Evolutionary conservation across 129 eudicot genomes (phyloP).

Genomic region (Scalesia atractyloides): DNA sequence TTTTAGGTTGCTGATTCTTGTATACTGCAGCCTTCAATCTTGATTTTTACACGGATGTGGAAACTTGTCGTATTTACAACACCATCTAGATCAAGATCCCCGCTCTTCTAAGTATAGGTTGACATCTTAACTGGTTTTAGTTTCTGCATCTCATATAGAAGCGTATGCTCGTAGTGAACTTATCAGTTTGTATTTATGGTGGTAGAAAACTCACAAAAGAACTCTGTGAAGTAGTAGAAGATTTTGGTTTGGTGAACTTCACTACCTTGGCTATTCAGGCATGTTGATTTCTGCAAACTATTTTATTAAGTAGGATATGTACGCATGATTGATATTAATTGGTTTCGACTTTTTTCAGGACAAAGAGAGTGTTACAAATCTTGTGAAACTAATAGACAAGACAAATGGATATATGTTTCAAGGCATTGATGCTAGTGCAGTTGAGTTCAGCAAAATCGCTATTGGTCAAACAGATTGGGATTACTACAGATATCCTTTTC

Average conservation of each 20-base stretch:
- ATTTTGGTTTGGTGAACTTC: conserved; percentile 72
- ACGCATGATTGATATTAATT: not conserved
- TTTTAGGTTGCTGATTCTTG: not conserved
- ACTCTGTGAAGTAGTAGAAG: conserved; percentile 85
- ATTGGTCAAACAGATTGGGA: conserved; percentile 54
- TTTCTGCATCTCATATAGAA: conserved; percentile 16
- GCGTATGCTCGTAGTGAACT: not conserved
- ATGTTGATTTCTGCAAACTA: not conserved
- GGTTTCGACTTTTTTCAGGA: conserved; percentile 48
- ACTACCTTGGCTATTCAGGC: conserved; percentile 90
- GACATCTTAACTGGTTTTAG: not conserved
- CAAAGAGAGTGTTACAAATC: conserved; percentile 65
- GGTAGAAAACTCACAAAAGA: conserved; percentile 88
- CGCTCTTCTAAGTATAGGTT: conserved; percentile 75
- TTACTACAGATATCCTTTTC: conserved; percentile 83
- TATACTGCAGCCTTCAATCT: conserved; percentile 81
- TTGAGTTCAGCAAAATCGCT: conserved; percentile 91
- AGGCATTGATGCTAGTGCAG: conserved; percentile 81
- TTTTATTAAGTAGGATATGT: not conserved
- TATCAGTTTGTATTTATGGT: conserved; percentile 16
- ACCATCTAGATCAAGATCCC: conserved; percentile 83
- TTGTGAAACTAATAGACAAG: conserved; percentile 86
- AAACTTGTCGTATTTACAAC: conserved; percentile 76
- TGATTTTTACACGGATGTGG: conserved; percentile 89
- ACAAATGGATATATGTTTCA: conserved; percentile 89